A percentile compares a stretch with the other conserved stretches of the same genome.
Conservation (phyloP, 140 eudicot genomes). For the Erigeron philadelphicus region DNA sequence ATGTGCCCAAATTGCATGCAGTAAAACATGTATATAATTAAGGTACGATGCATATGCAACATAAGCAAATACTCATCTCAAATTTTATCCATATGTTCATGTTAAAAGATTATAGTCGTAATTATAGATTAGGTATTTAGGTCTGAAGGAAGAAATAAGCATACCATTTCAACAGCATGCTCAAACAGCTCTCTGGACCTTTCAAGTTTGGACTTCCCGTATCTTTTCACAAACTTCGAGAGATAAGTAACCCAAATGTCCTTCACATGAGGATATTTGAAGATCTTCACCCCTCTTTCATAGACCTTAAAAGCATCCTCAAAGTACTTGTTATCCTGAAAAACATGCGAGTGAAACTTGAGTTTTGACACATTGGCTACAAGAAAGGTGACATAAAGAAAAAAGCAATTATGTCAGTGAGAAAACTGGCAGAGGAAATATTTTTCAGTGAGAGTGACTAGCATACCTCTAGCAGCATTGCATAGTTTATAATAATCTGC, state of each 20-base stretch:
- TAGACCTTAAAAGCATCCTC: conserved; percentile 95
- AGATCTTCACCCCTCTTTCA: conserved; percentile 94
- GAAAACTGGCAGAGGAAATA: background rate
- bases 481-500: conserved; percentile 85
- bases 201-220: conserved; percentile 81
- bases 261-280: conserved; percentile 88
- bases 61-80: too few species aligned
- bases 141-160: conserved; percentile 1
- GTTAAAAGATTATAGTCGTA: too few species aligned
- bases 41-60: too few species aligned
- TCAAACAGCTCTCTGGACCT: conserved; percentile 84
- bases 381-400: conserved; percentile 8
- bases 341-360: conserved; percentile 22
- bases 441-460: background rate
- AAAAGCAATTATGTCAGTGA: too few species aligned
- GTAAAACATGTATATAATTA: too few species aligned
- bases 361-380: background rate
- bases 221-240: conserved; percentile 89
- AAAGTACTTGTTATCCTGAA: conserved; percentile 85
- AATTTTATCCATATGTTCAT: too few species aligned
- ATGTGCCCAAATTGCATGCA: too few species aligned
- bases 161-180: conserved; percentile 87
- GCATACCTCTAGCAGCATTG: conserved; percentile 79
- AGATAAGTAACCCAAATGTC: conserved; percentile 98
- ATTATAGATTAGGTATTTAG: too few species aligned